Evolutionary conservation across 495 filamentous ascomycete species (phyloP).

Genomic region (Penicillium pulvis): DNA sequence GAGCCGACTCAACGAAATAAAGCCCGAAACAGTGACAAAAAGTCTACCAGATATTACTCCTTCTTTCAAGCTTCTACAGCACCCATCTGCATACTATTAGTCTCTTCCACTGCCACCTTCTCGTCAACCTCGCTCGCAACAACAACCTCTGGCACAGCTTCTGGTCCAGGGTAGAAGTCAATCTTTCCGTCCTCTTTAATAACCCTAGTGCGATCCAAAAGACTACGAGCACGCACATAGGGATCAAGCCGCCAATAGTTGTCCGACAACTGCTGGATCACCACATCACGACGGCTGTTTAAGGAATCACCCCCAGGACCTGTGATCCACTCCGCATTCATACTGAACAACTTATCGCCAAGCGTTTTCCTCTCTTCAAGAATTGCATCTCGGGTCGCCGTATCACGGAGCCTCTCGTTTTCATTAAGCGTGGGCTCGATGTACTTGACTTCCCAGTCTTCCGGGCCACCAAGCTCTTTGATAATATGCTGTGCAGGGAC

Average conservation of each 20-base stretch:
- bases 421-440: slow-evolving; percentile 72
- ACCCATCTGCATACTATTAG: neutral
- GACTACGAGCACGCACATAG: slow-evolving; percentile 66
- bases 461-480: slow-evolving; percentile 79
- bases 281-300: slow-evolving; percentile 52
- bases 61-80: slow-evolving; percentile 1
- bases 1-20: neutral
- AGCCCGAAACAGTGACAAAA: neutral
- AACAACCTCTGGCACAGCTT: neutral
- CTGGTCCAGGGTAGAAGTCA: neutral
- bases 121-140: neutral
- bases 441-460: slow-evolving; percentile 80
- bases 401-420: slow-evolving; percentile 68
- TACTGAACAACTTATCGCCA: slow-evolving; percentile 66
- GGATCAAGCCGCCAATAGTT: slow-evolving; percentile 86
- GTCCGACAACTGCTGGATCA: slow-evolving; percentile 62
- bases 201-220: slow-evolving; percentile 72
- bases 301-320: slow-evolving; percentile 38
- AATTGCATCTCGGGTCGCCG: slow-evolving; percentile 56
- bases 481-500: slow-evolving; percentile 67
- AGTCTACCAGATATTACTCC: neutral
- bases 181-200: slow-evolving; percentile 53
- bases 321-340: slow-evolving; percentile 66
- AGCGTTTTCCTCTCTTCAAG: slow-evolving; percentile 55
- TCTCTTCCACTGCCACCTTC: neutral